Conservation (phyloP, 208 protist genomes). For the Naegleria fowleri region DNA sequence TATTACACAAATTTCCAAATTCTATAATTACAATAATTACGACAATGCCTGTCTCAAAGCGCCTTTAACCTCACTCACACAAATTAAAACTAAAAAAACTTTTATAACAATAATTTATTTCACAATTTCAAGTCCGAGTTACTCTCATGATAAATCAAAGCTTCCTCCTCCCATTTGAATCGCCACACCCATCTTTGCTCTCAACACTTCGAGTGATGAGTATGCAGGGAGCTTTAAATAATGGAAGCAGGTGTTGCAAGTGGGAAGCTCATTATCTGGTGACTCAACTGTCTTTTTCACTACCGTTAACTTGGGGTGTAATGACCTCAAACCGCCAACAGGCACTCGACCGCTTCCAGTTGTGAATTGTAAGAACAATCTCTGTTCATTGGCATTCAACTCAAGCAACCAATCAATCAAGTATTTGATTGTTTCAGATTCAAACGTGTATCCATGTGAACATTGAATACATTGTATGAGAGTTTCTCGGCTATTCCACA, state of each 20-base stretch:
- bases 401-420: neutral
- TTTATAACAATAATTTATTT: no score
- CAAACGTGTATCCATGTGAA: constrained; percentile 13
- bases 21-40: no score
- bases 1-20: no score
- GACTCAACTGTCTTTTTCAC: neutral
- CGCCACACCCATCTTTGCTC: constrained; percentile 57
- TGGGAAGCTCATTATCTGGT: constrained; percentile 64
- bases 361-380: constrained; percentile 19
- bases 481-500: neutral
- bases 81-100: no score
- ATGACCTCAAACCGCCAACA: neutral
- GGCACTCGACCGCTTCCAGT: neutral
- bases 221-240: constrained; percentile 90
- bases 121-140: no score
- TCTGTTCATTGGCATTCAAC: neutral
- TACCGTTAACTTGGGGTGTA: constrained; percentile 10
- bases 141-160: constrained; percentile 52
- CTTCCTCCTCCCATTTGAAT: constrained; percentile 61
- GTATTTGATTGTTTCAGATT: neutral
- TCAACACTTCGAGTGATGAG: constrained; percentile 58
- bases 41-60: no score
- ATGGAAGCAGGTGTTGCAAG: constrained; percentile 89
- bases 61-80: no score
- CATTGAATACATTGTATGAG: neutral